Percentiles rank a stretch among this genome's conserved stretches.
Evolutionary conservation across 345 rosid species (phyloP).

Genomic region (Eutrema yunnanense): DNA sequence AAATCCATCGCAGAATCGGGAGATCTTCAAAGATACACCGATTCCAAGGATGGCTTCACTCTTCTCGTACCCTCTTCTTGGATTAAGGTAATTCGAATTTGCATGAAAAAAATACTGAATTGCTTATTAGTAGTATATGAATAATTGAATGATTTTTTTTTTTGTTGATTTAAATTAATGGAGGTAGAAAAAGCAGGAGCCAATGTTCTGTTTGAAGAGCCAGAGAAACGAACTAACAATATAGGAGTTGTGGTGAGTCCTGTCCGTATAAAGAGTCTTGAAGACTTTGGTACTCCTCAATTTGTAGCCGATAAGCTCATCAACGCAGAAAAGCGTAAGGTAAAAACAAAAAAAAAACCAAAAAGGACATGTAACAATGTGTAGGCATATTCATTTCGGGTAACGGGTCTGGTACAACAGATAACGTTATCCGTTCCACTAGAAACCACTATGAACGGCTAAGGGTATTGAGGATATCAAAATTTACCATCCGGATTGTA

Average conservation of each 20-base stretch:
- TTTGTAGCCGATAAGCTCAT: conserved; percentile 85
- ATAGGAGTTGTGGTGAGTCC: conserved; percentile 85
- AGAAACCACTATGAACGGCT: no score
- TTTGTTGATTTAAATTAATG: background rate
- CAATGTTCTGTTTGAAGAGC: conserved; percentile 69
- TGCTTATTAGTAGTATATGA: no score
- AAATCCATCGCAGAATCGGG: conserved; percentile 21
- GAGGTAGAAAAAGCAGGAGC: conserved; percentile 95
- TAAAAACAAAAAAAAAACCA: background rate
- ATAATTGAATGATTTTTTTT: background rate
- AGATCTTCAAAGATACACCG: conserved; percentile 56
- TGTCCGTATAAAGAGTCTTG: conserved; percentile 67
- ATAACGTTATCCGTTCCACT: no score
- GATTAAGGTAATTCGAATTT: conserved; percentile 43
- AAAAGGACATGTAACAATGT: no score
- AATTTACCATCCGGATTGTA: no score
- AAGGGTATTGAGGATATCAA: no score
- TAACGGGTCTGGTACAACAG: no score
- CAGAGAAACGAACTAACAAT: conserved; percentile 60
- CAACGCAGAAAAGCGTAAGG: conserved; percentile 84
- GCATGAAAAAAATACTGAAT: background rate
- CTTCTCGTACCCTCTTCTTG: conserved; percentile 76
- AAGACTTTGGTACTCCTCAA: conserved; percentile 70
- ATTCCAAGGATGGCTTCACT: conserved; percentile 63
- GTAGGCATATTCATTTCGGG: no score